phyloP scores from a whole-genome alignment of 768 basidiomycete genomes.

The Boletellus sp. region DNA sequence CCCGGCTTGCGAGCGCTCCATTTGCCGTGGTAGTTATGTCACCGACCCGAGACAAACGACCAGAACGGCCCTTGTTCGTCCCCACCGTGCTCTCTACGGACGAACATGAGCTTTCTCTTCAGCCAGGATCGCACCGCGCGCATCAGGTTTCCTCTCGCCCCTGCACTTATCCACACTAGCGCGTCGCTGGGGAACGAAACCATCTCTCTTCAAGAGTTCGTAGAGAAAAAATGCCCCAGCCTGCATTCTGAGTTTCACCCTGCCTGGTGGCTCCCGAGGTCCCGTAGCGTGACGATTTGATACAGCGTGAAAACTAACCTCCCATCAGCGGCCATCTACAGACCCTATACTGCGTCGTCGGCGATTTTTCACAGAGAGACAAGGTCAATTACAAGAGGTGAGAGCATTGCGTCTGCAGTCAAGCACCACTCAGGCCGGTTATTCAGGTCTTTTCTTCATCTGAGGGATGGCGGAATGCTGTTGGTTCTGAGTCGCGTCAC shows the following conservation, averaged over 20 bases:
- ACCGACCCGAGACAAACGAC: constrained; percentile 8
- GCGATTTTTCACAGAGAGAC: constrained; percentile 31
- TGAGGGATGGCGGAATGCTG: constrained; percentile 33
- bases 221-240: constrained; percentile 31
- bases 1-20: too few relatives aligned
- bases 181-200: constrained; percentile 4
- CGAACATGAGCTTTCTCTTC: constrained; percentile 22
- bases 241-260: constrained; percentile 27
- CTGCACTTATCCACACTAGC: constrained; percentile 19
- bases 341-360: constrained; percentile 30
- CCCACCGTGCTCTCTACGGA: not conserved
- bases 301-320: constrained; percentile 12
- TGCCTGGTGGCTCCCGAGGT: constrained; percentile 35
- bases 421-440: constrained; percentile 4
- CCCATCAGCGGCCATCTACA: constrained; percentile 30
- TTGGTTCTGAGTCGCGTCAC: constrained; percentile 15
- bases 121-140: constrained; percentile 11
- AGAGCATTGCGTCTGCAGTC: not conserved
- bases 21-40: constrained; percentile 3
- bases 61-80: not conserved
- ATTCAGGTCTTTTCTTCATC: constrained; percentile 25
- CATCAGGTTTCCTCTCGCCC: constrained; percentile 19
- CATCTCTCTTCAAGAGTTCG: constrained; percentile 28
- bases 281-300: not conserved
- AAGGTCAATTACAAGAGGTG: constrained; percentile 31